A percentile compares a stretch with the other conserved stretches of the same genome.
Conservation (phyloP, 2,329 filamentous ascomycete genomes). For the Claviceps sp. region DNA sequence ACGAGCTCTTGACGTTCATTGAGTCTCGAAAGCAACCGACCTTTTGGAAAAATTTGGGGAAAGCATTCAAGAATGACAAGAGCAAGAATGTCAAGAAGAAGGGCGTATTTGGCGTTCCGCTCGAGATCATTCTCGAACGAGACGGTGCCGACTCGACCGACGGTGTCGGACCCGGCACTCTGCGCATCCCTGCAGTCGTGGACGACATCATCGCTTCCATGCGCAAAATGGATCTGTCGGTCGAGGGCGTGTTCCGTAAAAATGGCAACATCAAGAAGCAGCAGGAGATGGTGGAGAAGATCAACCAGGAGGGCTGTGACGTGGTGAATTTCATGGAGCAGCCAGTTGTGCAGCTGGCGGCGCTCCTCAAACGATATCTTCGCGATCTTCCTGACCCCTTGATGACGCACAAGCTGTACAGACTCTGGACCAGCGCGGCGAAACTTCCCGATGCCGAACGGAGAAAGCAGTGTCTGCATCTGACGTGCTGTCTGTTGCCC, state of each 20-base stretch:
- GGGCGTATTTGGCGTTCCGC: constrained; percentile 78
- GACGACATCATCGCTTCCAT: constrained; percentile 90
- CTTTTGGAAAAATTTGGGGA: constrained; percentile 97
- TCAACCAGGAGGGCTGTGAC: constrained; percentile 77
- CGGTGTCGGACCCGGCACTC: constrained; percentile 79
- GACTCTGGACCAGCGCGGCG: constrained; percentile 78
- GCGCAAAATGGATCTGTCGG: constrained; percentile 97
- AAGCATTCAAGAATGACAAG: constrained; percentile 83
- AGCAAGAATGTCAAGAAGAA: constrained; percentile 74
- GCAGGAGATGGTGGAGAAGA: constrained; percentile 70
- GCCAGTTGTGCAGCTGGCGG: constrained; percentile 85
- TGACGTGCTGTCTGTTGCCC: constrained; percentile 83
- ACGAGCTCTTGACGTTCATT: constrained; percentile 83
- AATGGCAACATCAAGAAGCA: constrained; percentile 96
- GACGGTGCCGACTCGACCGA: constrained; percentile 97
- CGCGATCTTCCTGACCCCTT: constrained; percentile 89
- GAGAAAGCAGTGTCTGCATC: constrained; percentile 72
- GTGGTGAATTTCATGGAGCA: constrained; percentile 77
- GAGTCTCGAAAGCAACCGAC: constrained; percentile 80
- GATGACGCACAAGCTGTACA: constrained; percentile 88
- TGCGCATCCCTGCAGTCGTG: constrained; percentile 87
- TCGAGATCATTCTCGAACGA: constrained; percentile 81
- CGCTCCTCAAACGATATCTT: constrained; percentile 87
- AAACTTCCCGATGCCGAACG: constrained; percentile 74
- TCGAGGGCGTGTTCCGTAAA: constrained; percentile 97